A percentile compares a stretch with the other conserved stretches of the same genome.
phyloP scores from a whole-genome alignment of 176 grass and related monocot genomes.

The Typha latifolia region DNA sequence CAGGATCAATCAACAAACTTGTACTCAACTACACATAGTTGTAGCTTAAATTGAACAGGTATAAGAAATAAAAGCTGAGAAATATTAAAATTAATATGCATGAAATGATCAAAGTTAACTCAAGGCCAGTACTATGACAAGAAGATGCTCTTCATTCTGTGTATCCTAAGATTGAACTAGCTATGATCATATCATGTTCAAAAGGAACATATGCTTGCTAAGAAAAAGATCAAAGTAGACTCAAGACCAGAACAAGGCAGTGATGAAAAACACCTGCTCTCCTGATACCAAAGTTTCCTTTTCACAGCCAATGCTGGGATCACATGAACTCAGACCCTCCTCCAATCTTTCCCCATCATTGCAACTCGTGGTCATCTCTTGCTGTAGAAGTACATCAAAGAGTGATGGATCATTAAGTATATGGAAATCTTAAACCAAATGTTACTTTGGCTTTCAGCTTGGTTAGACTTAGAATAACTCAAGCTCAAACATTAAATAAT shows the following conservation, averaged over 20 bases:
- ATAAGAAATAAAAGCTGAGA: no score
- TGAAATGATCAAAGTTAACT: no score
- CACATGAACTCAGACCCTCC: background rate
- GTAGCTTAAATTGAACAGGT: no score
- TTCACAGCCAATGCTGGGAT: background rate
- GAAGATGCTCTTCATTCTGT: no score
- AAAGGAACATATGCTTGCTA: background rate
- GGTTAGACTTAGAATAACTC: no score
- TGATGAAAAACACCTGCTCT: conserved; percentile 14
- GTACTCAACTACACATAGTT: no score
- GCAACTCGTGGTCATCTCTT: conserved; percentile 15
- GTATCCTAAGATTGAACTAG: no score
- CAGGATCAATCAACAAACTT: no score
- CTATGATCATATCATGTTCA: background rate
- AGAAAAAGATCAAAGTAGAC: background rate
- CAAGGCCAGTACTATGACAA: no score
- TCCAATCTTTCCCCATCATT: conserved; percentile 12
- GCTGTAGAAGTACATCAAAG: conserved; percentile 16
- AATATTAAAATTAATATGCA: no score
- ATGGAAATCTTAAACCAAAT: conserved; percentile 5
- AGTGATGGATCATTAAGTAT: background rate
- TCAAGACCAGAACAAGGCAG: background rate
- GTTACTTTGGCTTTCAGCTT: no score
- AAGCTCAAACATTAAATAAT: no score
- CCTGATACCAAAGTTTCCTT: conserved; percentile 20